A percentile compares a stretch with the other conserved stretches of the same genome.
These are phyloP conservation scores for Filobasidium floriforme DNA, from an alignment of 768 basidiomycete genomes.

Conservation along the genomic window DNA sequence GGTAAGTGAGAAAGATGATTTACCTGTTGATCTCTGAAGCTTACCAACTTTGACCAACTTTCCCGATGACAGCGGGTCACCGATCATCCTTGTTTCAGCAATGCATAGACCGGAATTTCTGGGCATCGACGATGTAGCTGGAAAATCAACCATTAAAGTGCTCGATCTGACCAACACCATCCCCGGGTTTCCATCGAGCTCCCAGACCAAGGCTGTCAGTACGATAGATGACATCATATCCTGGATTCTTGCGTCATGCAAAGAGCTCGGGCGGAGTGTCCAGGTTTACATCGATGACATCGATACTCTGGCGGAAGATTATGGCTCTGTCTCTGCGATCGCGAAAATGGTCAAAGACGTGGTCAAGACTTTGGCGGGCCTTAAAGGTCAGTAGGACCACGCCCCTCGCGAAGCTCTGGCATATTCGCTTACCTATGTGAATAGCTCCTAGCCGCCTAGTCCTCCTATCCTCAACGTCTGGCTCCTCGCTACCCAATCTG, in stretches of 20 bases:
- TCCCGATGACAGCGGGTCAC: neutral
- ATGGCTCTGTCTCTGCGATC: slow-evolving; percentile 19
- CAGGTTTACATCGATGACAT: slow-evolving; percentile 40
- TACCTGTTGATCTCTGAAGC: no score
- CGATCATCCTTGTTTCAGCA: slow-evolving; percentile 26
- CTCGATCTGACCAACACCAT: slow-evolving; percentile 31
- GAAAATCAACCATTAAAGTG: slow-evolving; percentile 10
- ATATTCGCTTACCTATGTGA: neutral
- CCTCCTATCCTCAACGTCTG: slow-evolving; percentile 26
- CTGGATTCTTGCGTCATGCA: slow-evolving; percentile 15
- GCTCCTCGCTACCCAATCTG: slow-evolving; percentile 26
- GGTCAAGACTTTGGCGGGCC: slow-evolving; percentile 22
- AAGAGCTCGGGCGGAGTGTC: slow-evolving; percentile 19
- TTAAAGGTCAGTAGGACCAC: slow-evolving; percentile 29
- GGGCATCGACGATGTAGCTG: slow-evolving; percentile 17
- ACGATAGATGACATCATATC: slow-evolving; percentile 1
- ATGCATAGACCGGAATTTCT: slow-evolving; percentile 18
- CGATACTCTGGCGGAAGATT: slow-evolving; percentile 38
- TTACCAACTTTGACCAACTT: neutral
- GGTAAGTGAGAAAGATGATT: neutral
- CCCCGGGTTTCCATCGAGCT: slow-evolving; percentile 21
- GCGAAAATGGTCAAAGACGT: slow-evolving; percentile 27
- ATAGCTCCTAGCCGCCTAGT: slow-evolving; percentile 36
- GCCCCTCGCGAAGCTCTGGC: neutral
- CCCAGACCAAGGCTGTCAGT: neutral